Evolutionary conservation across 768 basidiomycete genomes (phyloP).

Genomic region (Sarcomyxa edulis): DNA sequence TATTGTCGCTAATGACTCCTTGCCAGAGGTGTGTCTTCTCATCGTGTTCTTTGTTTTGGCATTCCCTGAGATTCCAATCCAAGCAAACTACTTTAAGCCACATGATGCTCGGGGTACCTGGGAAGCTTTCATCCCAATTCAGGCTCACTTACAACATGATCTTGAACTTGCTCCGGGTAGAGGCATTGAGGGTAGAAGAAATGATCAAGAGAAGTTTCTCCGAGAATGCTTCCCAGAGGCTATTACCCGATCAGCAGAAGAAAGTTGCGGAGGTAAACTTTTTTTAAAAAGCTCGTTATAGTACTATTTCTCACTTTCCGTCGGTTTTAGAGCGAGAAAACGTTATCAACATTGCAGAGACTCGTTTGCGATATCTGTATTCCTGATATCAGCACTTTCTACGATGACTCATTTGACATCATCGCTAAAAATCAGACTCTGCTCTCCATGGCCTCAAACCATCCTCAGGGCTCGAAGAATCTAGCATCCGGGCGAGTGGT

Average conservation of each 20-base stretch:
- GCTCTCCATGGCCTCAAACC: conserved; percentile 49
- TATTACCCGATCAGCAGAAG: conserved; percentile 91
- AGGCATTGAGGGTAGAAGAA: conserved; percentile 93
- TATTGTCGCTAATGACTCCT: conserved; percentile 74
- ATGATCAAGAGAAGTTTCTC: conserved; percentile 99
- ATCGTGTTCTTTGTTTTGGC: neutral
- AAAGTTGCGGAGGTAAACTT: conserved; percentile 70
- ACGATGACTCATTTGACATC: conserved; percentile 64
- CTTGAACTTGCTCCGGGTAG: conserved; percentile 90
- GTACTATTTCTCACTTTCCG: conserved; percentile 1
- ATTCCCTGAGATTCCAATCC: no score
- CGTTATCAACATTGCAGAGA: conserved; percentile 53
- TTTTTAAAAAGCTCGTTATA: conserved; percentile 3
- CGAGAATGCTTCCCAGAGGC: conserved; percentile 90
- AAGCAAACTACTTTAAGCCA: conserved; percentile 71
- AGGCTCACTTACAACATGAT: conserved; percentile 99
- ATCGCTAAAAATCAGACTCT: conserved; percentile 59
- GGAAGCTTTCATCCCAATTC: conserved; percentile 93
- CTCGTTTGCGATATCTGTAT: conserved; percentile 65
- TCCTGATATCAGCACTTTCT: conserved; percentile 71
- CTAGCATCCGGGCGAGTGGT: conserved; percentile 76
- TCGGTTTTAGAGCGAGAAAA: conserved; percentile 62
- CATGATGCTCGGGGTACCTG: conserved; percentile 95
- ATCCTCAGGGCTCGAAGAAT: conserved; percentile 63
- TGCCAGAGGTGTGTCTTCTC: conserved; percentile 67